Evolutionary conservation across 495 filamentous ascomycete genomes (phyloP).

Genomic region (Penicillium nucicola): DNA sequence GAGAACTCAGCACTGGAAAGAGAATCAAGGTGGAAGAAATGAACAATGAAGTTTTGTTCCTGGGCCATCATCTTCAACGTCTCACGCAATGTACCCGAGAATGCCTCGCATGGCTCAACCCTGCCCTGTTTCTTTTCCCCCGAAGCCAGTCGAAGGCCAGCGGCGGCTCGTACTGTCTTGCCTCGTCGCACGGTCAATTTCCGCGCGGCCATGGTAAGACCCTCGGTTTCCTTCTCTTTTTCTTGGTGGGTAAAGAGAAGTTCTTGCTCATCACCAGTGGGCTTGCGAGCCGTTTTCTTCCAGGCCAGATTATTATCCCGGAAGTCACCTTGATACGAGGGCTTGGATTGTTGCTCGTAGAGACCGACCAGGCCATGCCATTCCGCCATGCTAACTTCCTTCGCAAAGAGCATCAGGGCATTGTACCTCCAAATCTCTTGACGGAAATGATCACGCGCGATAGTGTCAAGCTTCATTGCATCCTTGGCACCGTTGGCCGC

Average conservation of each 20-base stretch:
- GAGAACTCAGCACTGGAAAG: conserved; percentile 73
- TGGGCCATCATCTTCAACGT: conserved; percentile 74
- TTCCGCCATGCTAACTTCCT: conserved; percentile 73
- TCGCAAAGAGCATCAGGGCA: conserved; percentile 77
- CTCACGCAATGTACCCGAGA: conserved; percentile 74
- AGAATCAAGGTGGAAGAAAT: conserved; percentile 88
- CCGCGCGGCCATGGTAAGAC: conserved; percentile 71
- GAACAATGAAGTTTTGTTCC: conserved; percentile 92
- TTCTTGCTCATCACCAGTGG: conserved; percentile 80
- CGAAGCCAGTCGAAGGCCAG: conserved; percentile 47
- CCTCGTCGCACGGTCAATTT: conserved; percentile 93
- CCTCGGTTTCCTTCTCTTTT: conserved; percentile 70
- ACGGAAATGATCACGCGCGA: conserved; percentile 50
- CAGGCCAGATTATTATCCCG: conserved; percentile 73
- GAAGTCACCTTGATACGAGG: conserved; percentile 80
- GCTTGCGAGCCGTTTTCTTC: conserved; percentile 77
- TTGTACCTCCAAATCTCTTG: conserved; percentile 76
- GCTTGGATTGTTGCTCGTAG: conserved; percentile 72
- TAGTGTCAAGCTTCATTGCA: conserved; percentile 47
- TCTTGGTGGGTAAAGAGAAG: conserved; percentile 83
- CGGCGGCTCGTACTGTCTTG: conserved; percentile 74
- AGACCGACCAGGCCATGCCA: conserved; percentile 76
- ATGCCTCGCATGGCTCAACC: conserved; percentile 76
- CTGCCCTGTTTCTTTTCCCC: conserved; percentile 66
- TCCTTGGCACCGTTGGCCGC: conserved; percentile 42